Conservation (phyloP, 352 stramenopile species). For the Pythium chondricola region DNA sequence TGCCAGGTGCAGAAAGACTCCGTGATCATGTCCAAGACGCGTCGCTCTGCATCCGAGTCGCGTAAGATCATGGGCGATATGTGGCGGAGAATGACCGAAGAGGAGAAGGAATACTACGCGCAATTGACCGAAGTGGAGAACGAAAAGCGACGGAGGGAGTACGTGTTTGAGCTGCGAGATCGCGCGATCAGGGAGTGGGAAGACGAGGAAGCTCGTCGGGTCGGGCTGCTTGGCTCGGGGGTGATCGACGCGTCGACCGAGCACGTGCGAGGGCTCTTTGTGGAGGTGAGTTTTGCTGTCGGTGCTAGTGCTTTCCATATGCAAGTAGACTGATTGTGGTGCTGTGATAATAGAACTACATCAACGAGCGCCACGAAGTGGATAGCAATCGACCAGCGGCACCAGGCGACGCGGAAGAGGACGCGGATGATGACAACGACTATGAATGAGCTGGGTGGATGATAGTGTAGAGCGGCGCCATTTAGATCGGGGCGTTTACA, state of each 20-base stretch:
- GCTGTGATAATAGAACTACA: slow-evolving; percentile 41
- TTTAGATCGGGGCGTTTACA: background rate
- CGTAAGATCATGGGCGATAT: slow-evolving; percentile 79
- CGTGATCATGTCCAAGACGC: slow-evolving; percentile 39
- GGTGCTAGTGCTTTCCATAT: background rate
- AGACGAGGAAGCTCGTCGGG: slow-evolving; percentile 61
- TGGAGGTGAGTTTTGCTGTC: slow-evolving; percentile 36
- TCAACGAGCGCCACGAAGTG: slow-evolving; percentile 70
- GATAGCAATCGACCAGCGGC: slow-evolving; percentile 25
- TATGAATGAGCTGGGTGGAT: slow-evolving; percentile 13
- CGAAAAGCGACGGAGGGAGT: slow-evolving; percentile 67
- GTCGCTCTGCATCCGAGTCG: slow-evolving; percentile 60
- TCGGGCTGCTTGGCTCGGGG: slow-evolving; percentile 47
- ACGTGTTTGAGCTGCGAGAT: slow-evolving; percentile 64
- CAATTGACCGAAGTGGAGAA: slow-evolving; percentile 74
- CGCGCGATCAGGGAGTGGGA: slow-evolving; percentile 71
- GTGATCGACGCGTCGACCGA: slow-evolving; percentile 53
- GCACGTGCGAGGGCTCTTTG: slow-evolving; percentile 53
- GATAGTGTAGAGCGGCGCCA: background rate
- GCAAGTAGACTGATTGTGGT: background rate
- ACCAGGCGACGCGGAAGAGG: slow-evolving; percentile 13
- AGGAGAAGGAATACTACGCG: slow-evolving; percentile 78
- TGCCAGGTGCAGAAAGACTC: slow-evolving; percentile 74
- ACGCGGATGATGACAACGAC: slow-evolving; percentile 36
- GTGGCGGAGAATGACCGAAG: slow-evolving; percentile 76